Evolutionary conservation across 495 filamentous ascomycete genomes (phyloP).

Genomic region (Penicillium cinerascens): DNA sequence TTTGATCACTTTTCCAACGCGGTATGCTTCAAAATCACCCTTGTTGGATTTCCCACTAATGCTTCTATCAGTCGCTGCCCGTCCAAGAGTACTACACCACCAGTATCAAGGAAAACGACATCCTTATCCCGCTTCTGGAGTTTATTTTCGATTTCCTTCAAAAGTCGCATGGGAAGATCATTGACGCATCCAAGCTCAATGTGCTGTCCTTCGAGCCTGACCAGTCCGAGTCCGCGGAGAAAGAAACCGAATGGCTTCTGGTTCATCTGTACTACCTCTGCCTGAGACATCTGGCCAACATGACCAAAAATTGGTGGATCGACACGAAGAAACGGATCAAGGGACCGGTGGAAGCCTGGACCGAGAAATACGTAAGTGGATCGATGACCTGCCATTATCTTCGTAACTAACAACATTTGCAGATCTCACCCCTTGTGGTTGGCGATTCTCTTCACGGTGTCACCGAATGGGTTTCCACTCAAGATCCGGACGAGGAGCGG

Average conservation of each 20-base stretch:
- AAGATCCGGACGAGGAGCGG: slow-evolving; percentile 59
- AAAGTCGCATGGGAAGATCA: slow-evolving; percentile 60
- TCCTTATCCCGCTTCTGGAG: slow-evolving; percentile 63
- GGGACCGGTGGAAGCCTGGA: slow-evolving; percentile 73
- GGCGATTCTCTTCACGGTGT: slow-evolving; percentile 68
- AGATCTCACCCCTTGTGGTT: slow-evolving; percentile 79
- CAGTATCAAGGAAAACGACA: slow-evolving; percentile 69
- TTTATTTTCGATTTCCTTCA: slow-evolving; percentile 83
- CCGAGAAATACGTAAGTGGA: slow-evolving; percentile 63
- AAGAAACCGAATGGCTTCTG: slow-evolving; percentile 75
- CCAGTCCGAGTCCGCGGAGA: slow-evolving; percentile 55
- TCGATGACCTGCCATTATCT: not conserved
- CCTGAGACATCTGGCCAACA: slow-evolving; percentile 68
- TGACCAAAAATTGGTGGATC: slow-evolving; percentile 85
- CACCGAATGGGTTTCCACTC: slow-evolving; percentile 60
- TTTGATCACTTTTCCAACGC: slow-evolving; percentile 83
- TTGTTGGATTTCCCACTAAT: slow-evolving; percentile 15
- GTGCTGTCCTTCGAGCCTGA: slow-evolving; percentile 66
- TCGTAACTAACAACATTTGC: slow-evolving; percentile 2
- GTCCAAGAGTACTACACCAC: slow-evolving; percentile 75
- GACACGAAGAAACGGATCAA: slow-evolving; percentile 71
- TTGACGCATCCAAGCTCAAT: slow-evolving; percentile 64
- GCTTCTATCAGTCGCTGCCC: slow-evolving; percentile 57
- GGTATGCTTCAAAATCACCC: slow-evolving; percentile 32
- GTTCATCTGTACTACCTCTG: slow-evolving; percentile 82